Evolutionary conservation across 495 filamentous ascomycete species (phyloP).

Genomic region (Hamigera avellanea): DNA sequence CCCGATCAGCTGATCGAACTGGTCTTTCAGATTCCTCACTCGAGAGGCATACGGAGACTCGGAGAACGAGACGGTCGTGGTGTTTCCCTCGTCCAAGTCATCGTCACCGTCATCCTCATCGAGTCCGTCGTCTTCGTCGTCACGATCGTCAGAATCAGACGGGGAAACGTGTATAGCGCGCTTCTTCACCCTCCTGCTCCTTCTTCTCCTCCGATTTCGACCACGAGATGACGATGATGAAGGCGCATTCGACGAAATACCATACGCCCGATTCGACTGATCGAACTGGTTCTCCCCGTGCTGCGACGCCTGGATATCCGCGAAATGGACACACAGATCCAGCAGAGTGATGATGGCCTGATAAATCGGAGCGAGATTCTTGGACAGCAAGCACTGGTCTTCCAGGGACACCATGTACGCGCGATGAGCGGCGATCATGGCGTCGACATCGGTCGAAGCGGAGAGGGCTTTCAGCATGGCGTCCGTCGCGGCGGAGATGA

Average conservation of each 20-base stretch:
- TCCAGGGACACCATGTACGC: conserved; percentile 48
- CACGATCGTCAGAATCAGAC: conserved; percentile 4
- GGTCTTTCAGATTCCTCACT: conserved; percentile 23
- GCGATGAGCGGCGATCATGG: conserved; percentile 62
- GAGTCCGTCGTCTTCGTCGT: conserved; percentile 8
- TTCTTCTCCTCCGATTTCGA: conserved; percentile 5
- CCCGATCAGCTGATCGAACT: conserved; percentile 28
- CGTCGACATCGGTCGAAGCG: conserved; percentile 62
- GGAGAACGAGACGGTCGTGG: conserved; percentile 8
- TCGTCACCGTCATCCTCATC: conserved; percentile 12
- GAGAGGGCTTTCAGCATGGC: conserved; percentile 42
- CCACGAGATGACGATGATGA: conserved; percentile 1
- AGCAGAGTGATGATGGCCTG: conserved; percentile 55
- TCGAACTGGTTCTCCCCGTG: conserved; percentile 11
- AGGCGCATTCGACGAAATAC: too few species aligned
- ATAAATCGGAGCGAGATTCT: conserved; percentile 50
- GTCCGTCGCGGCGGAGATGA: conserved; percentile 46
- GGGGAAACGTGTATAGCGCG: too few species aligned
- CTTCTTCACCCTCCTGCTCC: neutral
- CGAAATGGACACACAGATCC: conserved; percentile 41
- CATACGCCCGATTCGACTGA: conserved; percentile 4
- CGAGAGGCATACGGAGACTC: conserved; percentile 18
- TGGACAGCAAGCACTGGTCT: conserved; percentile 54
- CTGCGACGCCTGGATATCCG: conserved; percentile 29
- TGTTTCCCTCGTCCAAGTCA: conserved; percentile 7